phyloP scores from a whole-genome alignment of 179 eudicot genomes.

The Gypsophila paniculata region DNA sequence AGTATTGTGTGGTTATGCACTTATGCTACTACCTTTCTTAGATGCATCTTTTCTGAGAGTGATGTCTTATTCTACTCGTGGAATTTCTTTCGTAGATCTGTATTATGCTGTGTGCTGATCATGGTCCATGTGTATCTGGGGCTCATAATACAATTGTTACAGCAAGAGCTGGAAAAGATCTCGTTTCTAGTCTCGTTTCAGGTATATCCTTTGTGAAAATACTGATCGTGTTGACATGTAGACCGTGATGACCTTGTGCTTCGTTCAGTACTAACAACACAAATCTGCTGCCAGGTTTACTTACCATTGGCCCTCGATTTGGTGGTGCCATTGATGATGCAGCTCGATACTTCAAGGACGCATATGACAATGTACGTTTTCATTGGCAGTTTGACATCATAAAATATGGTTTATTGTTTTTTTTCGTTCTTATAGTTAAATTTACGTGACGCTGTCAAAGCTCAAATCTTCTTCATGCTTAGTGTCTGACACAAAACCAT shows the following conservation, averaged over 20 bases:
- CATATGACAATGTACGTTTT: slow-evolving; percentile 73
- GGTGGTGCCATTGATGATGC: slow-evolving; percentile 99
- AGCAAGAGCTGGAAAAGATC: slow-evolving; percentile 98
- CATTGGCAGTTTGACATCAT: neutral
- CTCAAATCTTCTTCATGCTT: too few relatives aligned
- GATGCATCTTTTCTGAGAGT: neutral
- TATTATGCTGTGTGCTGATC: slow-evolving; percentile 96
- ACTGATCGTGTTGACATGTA: neutral
- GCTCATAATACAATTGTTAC: slow-evolving; percentile 98
- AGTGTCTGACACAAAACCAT: slow-evolving; percentile 10
- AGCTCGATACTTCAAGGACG: slow-evolving; percentile 97
- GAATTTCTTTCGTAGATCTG: slow-evolving; percentile 57
- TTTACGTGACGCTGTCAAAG: too few relatives aligned
- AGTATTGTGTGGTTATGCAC: slow-evolving; percentile 14
- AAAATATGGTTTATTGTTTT: too few relatives aligned
- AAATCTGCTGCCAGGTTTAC: slow-evolving; percentile 53
- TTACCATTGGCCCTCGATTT: slow-evolving; percentile 96
- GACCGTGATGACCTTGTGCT: neutral
- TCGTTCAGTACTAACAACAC: slow-evolving; percentile 3
- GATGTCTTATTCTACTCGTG: slow-evolving; percentile 2
- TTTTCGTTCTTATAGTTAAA: too few relatives aligned
- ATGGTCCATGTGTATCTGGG: slow-evolving; percentile 99
- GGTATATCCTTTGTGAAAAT: slow-evolving; percentile 33
- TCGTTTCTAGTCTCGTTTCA: slow-evolving; percentile 93
- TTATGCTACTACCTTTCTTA: neutral